A percentile compares a stretch with the other conserved stretches of the same genome.
phyloP scores from a whole-genome alignment of 2,329 filamentous ascomycete species.

The Tolypocladium album region DNA sequence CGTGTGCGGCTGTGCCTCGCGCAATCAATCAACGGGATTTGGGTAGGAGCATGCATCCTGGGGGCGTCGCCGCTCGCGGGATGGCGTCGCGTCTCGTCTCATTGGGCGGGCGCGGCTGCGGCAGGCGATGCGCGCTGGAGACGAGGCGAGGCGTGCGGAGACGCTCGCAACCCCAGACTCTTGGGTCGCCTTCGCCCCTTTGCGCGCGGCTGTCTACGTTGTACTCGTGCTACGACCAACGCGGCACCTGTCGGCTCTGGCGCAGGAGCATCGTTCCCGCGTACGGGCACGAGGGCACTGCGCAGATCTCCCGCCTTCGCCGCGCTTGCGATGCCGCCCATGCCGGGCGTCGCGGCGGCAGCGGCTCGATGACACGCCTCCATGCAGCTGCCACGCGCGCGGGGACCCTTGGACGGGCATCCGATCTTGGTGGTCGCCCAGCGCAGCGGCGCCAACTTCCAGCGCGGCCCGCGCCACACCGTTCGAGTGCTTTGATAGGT shows the following conservation, averaged over 20 bases:
- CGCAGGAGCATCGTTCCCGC: too few relatives aligned
- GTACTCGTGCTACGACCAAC: too few relatives aligned
- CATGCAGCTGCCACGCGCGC: background rate
- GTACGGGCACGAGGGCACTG: too few relatives aligned
- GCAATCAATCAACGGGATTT: too few relatives aligned
- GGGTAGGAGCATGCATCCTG: too few relatives aligned
- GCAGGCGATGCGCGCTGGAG: background rate
- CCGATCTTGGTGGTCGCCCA: background rate
- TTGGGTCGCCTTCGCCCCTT: background rate
- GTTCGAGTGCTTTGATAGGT: too few relatives aligned
- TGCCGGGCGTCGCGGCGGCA: background rate
- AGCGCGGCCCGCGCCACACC: background rate
- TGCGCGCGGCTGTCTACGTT: background rate
- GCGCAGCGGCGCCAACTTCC: background rate
- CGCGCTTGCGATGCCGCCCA: background rate
- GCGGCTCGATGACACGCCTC: background rate
- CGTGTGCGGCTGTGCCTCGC: too few relatives aligned
- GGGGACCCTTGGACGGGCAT: background rate
- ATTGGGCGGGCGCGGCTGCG: background rate
- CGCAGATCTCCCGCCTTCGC: background rate
- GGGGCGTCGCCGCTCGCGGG: too few relatives aligned
- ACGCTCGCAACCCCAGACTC: background rate
- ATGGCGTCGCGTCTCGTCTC: too few relatives aligned
- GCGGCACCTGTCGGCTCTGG: too few relatives aligned
- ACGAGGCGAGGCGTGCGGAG: background rate